Evolutionary conservation across 108 stramenopile species (phyloP), one percentile per base, ranked within the genome.

Genomic region (Discostella pseudostelligera): DNA sequence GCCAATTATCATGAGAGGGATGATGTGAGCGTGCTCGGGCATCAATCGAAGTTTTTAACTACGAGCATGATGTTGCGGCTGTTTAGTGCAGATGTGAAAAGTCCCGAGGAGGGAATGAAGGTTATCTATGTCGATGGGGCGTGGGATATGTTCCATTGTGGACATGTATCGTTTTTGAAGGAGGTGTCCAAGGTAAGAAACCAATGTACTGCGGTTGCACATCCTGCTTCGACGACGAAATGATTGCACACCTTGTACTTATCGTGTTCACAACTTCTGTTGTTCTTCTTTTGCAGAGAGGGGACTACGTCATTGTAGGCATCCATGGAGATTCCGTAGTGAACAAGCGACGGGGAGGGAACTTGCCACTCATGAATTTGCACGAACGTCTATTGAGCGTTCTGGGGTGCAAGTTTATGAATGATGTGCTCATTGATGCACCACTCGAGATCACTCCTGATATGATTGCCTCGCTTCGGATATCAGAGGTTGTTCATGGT

Each of bases 111-210:
- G 37, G 91, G 74, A 21, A 92, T 87, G 77, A 70, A 74, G 22
- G 91, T 99, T 5, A 88, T 98, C 46, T 99, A 99, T 74, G 88
- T 99, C 25, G 96, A 95, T 77, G 99, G 99, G 11, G 83, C 93
- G 14, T 99, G 95, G 93, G 99, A 99, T 79, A 86, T 99, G 89
- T 99, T 99, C 76, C 97, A 98, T 77, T 90, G 93, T 20, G 99
- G 97, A 32, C 99, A 99, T 65, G 93, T 97, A 16, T 81, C 81
- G 22, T 79, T 97, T 28, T 68, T 99, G 50, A 84, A 96, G 84
- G 80, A 73, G 25, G 89, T 87, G 4, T 79, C 81, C 39, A 72
- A 87, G 84, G 90, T 91, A 63, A 46, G 85, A 37, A 10, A 17
- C 59, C 21, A 8, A 25, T 37, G 12, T 16, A n/a, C 32, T 3